These are phyloP conservation scores for Amphichorda felina DNA, from an alignment of 2,329 filamentous ascomycete species.

Conservation along the genomic window DNA sequence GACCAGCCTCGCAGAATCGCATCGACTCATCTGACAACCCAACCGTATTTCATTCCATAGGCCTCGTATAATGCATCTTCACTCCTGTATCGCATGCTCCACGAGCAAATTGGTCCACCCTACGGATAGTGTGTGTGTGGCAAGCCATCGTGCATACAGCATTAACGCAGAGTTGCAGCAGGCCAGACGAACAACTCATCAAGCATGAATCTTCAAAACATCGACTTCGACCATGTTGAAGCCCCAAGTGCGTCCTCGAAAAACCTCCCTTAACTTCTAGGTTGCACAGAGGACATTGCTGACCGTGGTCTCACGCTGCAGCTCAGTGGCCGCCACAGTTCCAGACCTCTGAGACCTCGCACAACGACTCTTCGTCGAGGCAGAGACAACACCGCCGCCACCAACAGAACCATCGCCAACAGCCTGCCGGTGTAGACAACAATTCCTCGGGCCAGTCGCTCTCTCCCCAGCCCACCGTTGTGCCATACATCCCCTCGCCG, in stretches of 20 bases:
- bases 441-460: slow-evolving; percentile 12
- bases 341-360: slow-evolving; percentile 1
- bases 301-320: slow-evolving; percentile 1
- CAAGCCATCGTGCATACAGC: neutral
- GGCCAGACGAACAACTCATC: slow-evolving; percentile 1
- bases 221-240: slow-evolving; percentile 23
- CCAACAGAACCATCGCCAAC: slow-evolving; percentile 4
- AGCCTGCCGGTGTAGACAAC: slow-evolving; percentile 4
- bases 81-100: slow-evolving; percentile 2
- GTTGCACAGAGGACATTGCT: no score
- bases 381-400: neutral
- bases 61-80: slow-evolving; percentile 5
- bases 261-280: neutral
- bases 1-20: slow-evolving; percentile 2
- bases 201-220: slow-evolving; percentile 26
- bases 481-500: slow-evolving; percentile 23
- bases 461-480: slow-evolving; percentile 21
- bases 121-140: no score
- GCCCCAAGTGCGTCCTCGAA: slow-evolving; percentile 24
- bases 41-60: slow-evolving; percentile 2
- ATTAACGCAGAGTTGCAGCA: slow-evolving; percentile 3
- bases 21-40: neutral
- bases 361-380: no score
- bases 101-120: neutral
- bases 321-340: slow-evolving; percentile 3